A percentile compares a stretch with the other conserved stretches of the same genome.
Conservation (phyloP, 371 early-diverging fungal species). For the Syncephalastrum racemosum region DNA sequence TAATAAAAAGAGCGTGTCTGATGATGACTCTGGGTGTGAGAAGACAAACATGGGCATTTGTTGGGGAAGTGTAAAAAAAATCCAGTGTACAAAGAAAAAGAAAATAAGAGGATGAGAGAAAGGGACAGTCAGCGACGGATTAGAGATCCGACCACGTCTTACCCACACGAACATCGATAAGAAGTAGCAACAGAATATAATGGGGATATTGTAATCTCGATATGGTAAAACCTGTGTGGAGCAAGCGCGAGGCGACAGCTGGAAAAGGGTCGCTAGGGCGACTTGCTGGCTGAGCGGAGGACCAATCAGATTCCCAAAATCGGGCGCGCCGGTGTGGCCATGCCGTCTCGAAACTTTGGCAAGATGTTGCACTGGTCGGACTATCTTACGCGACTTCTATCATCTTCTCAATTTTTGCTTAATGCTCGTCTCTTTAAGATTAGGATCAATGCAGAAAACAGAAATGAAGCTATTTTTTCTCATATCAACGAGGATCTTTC, state of each 20-base stretch:
- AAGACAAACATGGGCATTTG: background rate
- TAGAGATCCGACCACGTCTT: constrained; percentile 2
- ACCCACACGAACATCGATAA: constrained; percentile 5
- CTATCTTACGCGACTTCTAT: background rate
- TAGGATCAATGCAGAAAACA: background rate
- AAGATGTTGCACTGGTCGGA: no score
- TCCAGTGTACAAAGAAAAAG: no score
- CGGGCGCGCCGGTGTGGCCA: no score
- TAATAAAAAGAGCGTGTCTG: no score
- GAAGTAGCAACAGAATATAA: constrained; percentile 1
- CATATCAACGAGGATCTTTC: no score
- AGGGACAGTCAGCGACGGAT: background rate
- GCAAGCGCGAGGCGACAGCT: constrained; percentile 3
- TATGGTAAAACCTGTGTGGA: constrained; percentile 16
- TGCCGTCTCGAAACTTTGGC: no score
- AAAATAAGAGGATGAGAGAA: no score
- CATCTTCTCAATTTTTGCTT: background rate
- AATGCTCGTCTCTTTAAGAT: background rate
- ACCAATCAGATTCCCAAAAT: constrained; percentile 3
- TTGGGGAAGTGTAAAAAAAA: constrained; percentile 2
- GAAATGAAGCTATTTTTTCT: background rate
- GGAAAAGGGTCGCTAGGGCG: background rate
- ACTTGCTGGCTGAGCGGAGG: background rate
- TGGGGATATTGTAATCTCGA: background rate
- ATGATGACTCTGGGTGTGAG: no score